Evolutionary conservation across 768 basidiomycete genomes (phyloP).

Genomic region (Leccinum arenicola): DNA sequence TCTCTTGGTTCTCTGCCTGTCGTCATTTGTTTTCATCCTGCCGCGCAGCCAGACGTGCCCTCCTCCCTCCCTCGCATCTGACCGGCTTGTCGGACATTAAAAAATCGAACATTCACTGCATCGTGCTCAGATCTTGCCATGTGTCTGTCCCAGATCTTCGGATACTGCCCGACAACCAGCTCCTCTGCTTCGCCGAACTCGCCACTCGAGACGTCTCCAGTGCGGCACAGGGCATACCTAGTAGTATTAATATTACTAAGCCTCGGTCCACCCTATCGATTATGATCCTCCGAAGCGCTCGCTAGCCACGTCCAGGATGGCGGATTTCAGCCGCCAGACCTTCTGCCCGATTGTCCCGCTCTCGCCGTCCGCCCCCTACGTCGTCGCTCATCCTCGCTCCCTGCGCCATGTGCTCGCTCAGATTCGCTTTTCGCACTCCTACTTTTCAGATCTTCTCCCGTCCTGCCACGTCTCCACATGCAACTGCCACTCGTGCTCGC

Average conservation of each 20-base stretch:
- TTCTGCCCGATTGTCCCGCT: slow-evolving; percentile 14
- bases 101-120: slow-evolving; percentile 10
- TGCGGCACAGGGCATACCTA: slow-evolving; percentile 22
- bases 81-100: slow-evolving; percentile 25
- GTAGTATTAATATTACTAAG: slow-evolving; percentile 3
- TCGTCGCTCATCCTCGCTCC: slow-evolving; percentile 14
- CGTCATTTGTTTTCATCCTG: neutral
- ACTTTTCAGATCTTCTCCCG: slow-evolving; percentile 25
- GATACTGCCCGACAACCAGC: slow-evolving; percentile 8
- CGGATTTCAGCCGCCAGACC: slow-evolving; percentile 14
- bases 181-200: slow-evolving; percentile 11
- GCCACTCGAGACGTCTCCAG: slow-evolving; percentile 9
- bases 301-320: slow-evolving; percentile 17
- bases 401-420: slow-evolving; percentile 28
- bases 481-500: neutral
- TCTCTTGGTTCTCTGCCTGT: neutral
- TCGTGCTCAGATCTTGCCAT: slow-evolving; percentile 17
- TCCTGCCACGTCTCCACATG: slow-evolving; percentile 23
- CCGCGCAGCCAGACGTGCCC: neutral
- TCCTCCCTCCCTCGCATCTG: neutral
- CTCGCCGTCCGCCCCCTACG: slow-evolving; percentile 5
- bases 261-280: slow-evolving; percentile 9
- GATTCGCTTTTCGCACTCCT: slow-evolving; percentile 24
- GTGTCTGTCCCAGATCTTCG: slow-evolving; percentile 15
- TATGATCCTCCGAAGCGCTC: slow-evolving; percentile 22